Base-by-base conservation (phyloP, 306 rosid species). In the Dryas octopetala region DNA sequence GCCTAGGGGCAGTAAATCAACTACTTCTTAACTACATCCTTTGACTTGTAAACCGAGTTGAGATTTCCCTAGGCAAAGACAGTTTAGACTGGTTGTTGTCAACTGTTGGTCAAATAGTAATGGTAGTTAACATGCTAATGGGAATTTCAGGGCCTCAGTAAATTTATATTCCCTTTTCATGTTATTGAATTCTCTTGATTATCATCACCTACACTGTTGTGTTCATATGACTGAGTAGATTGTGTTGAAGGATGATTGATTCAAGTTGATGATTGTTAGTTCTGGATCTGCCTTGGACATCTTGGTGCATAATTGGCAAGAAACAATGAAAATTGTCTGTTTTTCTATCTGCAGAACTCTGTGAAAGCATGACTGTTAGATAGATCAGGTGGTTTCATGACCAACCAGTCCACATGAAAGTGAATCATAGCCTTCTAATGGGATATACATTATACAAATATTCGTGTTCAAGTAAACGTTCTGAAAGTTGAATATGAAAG, bases 291-390 rank as follows among this genome's bases (percentile, higher is more conserved):
- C 14, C 15, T 19, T 19, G 32, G 14, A 57, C 62, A 57, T 57
- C 12, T 17, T 1, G 40, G 12, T 57, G 62, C 62, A 19, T 19
- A 75, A 75, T 9, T 65, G 15, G 16, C 73, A 74, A 48, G 78
- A 74, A 63, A 11, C 70, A 44, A 19, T 9, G 32, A 14, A 17
- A 57, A 58, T 23, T 58, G 40, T 23, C 15, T 4, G 40, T 1
- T 57, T 45, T 11, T 45, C 28, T 16, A 57, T 26, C 5, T 45
- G 10, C 57, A 52, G 58, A 62, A 76, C 52, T 19, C 71, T n/a
- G 52, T 44, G 75, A 72, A 64, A 12, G 73, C 71, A 7, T 53
- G 85, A 82, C 79, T 60, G 88, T 84, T 82, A 77, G 90, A 74
- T 80, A 71, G 67, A 58, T 14, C 62, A 48, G 40, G 69, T 17